These are phyloP conservation scores for Pseudocohnilembus persalinus DNA, from an alignment of 169 alveolate species.

Conservation along the genomic window DNA sequence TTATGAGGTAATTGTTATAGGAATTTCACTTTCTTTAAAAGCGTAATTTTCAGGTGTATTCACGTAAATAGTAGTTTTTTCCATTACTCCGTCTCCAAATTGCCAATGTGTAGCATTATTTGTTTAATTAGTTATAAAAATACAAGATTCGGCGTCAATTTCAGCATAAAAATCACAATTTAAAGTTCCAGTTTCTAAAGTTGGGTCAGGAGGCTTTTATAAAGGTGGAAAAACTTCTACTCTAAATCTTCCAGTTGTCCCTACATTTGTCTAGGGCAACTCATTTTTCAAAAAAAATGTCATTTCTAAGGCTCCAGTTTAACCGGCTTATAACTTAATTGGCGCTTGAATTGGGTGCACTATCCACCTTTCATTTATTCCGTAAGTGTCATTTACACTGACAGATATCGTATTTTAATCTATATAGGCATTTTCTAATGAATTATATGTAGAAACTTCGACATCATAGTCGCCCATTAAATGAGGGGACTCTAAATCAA, in stretches of 20 bases:
- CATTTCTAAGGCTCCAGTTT: conserved; percentile 23
- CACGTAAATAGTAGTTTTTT: not conserved
- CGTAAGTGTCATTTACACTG: conserved; percentile 14
- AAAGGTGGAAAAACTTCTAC: conserved; percentile 15
- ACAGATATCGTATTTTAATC: not conserved
- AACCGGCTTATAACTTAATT: not conserved
- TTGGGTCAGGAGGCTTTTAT: not conserved
- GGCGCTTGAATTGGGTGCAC: conserved; percentile 14
- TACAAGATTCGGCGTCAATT: not conserved
- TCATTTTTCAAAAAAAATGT: conserved; percentile 19
- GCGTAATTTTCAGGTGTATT: not conserved
- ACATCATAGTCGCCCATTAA: not conserved
- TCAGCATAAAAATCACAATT: conserved; percentile 11
- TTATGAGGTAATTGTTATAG: conserved; percentile 17
- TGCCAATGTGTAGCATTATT: not conserved
- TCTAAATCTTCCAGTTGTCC: conserved; percentile 14
- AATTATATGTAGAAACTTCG: not conserved
- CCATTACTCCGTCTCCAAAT: not conserved
- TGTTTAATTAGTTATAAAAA: not conserved
- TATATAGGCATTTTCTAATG: conserved; percentile 10
- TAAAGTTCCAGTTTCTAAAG: not conserved
- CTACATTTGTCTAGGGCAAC: conserved; percentile 15
- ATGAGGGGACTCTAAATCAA: conserved; percentile 13
- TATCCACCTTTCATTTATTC: not conserved
- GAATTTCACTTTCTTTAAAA: conserved; percentile 29